phyloP scores from a whole-genome alignment of 331 rosid species.

The Acacia concinna region DNA sequence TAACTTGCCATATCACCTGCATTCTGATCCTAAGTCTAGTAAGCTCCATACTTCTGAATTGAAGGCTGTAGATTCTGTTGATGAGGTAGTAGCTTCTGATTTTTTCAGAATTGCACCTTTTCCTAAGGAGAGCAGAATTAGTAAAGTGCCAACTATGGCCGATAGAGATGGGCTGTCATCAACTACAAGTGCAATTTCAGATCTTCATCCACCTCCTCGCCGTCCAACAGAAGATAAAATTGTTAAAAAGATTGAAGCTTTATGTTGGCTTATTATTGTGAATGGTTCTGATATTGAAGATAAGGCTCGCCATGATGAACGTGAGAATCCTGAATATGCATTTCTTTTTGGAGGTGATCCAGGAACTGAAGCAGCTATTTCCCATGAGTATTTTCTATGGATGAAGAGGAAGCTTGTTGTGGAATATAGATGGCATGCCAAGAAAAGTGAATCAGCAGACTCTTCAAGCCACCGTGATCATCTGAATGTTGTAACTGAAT shows the following conservation, averaged over 20 bases:
- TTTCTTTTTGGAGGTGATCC: slow-evolving; percentile 63
- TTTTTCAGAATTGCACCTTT: slow-evolving; percentile 31
- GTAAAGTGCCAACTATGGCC: slow-evolving; percentile 32
- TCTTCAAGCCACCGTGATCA: slow-evolving; percentile 30
- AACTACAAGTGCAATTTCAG: slow-evolving; percentile 25
- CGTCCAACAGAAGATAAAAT: slow-evolving; percentile 48
- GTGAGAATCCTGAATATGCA: slow-evolving; percentile 49
- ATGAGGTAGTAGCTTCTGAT: slow-evolving; percentile 28
- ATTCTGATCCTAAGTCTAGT: slow-evolving; percentile 5
- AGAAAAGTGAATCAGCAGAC: slow-evolving; percentile 28
- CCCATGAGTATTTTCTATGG: slow-evolving; percentile 56
- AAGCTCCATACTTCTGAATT: slow-evolving; percentile 26
- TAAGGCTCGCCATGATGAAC: slow-evolving; percentile 41
- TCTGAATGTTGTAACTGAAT: slow-evolving; percentile 37
- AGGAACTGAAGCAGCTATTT: slow-evolving; percentile 54
- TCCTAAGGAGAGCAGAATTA: slow-evolving; percentile 38
- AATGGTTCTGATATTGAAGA: slow-evolving; percentile 52
- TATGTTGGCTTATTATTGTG: slow-evolving; percentile 49
- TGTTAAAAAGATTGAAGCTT: slow-evolving; percentile 44
- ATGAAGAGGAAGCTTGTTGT: slow-evolving; percentile 53
- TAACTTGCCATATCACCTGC: not conserved
- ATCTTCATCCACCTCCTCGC: slow-evolving; percentile 47
- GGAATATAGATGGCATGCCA: slow-evolving; percentile 39
- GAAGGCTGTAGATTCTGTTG: slow-evolving; percentile 33
- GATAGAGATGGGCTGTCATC: slow-evolving; percentile 29